These are phyloP conservation scores for Raffaelea deltoideospora DNA, from an alignment of 2,329 filamentous ascomycete genomes.

Conservation along the genomic window DNA sequence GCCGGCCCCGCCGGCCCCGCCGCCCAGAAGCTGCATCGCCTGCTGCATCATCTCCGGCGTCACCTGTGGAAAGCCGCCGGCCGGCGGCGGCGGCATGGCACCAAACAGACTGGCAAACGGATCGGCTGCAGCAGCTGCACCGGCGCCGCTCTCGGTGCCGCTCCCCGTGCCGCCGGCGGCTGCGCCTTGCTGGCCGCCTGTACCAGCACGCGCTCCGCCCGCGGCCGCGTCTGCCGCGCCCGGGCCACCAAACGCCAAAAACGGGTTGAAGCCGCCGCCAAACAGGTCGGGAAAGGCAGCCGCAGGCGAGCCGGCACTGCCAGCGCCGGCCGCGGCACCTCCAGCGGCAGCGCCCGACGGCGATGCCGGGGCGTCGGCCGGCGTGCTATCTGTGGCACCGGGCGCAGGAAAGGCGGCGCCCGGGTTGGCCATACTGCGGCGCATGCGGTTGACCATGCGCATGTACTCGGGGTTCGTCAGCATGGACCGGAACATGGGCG, in stretches of 20 bases:
- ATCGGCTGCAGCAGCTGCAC: constrained; percentile 30
- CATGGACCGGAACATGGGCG: constrained; percentile 79
- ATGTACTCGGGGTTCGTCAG: constrained; percentile 83
- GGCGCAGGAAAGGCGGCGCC: constrained; percentile 70
- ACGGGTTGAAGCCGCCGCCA: constrained; percentile 20
- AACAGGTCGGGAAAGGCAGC: constrained; percentile 2
- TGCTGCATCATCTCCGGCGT: constrained; percentile 41
- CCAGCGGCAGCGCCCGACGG: constrained; percentile 8
- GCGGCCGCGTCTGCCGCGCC: constrained; percentile 10
- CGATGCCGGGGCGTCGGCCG: constrained; percentile 26
- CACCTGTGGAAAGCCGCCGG: constrained; percentile 27
- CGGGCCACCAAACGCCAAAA: constrained; percentile 16
- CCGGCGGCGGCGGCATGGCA: constrained; percentile 4
- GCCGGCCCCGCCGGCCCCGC: constrained; percentile 16
- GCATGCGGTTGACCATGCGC: constrained; percentile 68
- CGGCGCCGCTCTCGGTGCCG: constrained; percentile 10
- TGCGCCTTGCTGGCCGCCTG: not conserved
- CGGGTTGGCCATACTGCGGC: constrained; percentile 57
- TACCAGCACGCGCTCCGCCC: not conserved
- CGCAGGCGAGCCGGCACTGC: constrained; percentile 26
- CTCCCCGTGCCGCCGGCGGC: not conserved
- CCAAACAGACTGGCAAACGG: constrained; percentile 53
- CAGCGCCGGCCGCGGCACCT: constrained; percentile 6
- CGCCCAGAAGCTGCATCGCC: constrained; percentile 34
- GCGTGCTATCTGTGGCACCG: constrained; percentile 78